phyloP scores from a whole-genome alignment of 176 grass and related monocot species.

The Aegilops speltoides region DNA sequence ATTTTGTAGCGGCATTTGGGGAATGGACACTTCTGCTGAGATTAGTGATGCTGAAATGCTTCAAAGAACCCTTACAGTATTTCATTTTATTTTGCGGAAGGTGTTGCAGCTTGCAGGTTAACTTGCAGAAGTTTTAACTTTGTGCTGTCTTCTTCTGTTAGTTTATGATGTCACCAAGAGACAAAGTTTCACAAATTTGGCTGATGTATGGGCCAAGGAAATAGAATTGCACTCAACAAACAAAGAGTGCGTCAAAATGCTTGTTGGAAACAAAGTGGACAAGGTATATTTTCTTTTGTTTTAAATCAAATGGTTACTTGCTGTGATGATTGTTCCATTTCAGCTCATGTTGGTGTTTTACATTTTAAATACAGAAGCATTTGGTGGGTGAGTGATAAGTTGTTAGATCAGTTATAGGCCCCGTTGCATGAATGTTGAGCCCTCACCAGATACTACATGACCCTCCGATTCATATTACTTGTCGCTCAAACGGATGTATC shows the following conservation, averaged over 20 bases:
- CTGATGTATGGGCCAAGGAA: slow-evolving; percentile 95
- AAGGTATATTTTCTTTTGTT: slow-evolving; percentile 55
- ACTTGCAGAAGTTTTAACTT: slow-evolving; percentile 33
- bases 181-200: slow-evolving; percentile 88
- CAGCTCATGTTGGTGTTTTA: neutral
- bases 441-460: too few relatives aligned
- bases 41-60: slow-evolving; percentile 4
- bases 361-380: neutral
- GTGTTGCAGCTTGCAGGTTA: slow-evolving; percentile 8
- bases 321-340: neutral
- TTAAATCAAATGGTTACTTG: neutral
- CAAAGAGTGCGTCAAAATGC: slow-evolving; percentile 82
- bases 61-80: neutral
- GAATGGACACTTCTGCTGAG: neutral
- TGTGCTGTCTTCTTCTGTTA: slow-evolving; percentile 49
- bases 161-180: slow-evolving; percentile 96
- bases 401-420: neutral
- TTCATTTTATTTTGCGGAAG: neutral
- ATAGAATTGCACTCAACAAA: slow-evolving; percentile 84
- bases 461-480: too few relatives aligned
- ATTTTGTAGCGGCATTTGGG: neutral
- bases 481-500: too few relatives aligned
- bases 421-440: neutral
- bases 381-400: neutral
- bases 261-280: slow-evolving; percentile 97